A percentile compares a stretch with the other conserved stretches of the same genome.
Evolutionary conservation across 192 early-diverging fungal species (phyloP).

Genomic region (Backusella mclennaniae): DNA sequence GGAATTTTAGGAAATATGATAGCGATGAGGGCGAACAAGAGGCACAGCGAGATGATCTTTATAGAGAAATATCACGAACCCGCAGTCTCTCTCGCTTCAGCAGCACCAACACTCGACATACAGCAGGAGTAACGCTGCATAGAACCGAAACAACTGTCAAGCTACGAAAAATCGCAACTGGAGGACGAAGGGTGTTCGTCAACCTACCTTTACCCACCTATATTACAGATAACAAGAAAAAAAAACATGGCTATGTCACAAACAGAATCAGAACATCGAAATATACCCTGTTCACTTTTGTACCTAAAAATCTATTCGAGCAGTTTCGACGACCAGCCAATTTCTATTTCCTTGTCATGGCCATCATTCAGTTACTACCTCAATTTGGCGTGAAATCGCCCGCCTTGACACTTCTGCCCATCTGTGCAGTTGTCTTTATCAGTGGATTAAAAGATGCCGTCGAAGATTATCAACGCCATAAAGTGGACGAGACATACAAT

Average conservation of each 20-base stretch:
- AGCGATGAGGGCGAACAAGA: not conserved
- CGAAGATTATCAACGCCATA: constrained; percentile 87
- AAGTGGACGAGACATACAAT: constrained; percentile 85
- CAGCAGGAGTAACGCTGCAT: constrained; percentile 1
- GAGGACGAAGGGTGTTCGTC: constrained; percentile 58
- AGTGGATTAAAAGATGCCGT: constrained; percentile 85
- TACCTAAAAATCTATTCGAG: constrained; percentile 89
- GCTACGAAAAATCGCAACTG: constrained; percentile 41
- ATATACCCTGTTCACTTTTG: constrained; percentile 79
- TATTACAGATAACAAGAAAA: constrained; percentile 40
- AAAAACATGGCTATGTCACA: constrained; percentile 58
- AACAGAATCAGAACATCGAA: constrained; percentile 87
- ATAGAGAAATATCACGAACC: not conserved
- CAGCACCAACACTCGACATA: not conserved
- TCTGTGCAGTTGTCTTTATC: constrained; percentile 75
- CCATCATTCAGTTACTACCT: constrained; percentile 80
- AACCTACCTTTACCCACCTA: constrained; percentile 62
- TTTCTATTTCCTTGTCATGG: constrained; percentile 85
- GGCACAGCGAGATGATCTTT: not conserved
- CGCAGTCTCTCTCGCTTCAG: not conserved
- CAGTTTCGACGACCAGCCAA: constrained; percentile 84
- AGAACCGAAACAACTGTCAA: constrained; percentile 46
- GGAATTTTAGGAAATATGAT: not conserved
- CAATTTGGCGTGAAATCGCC: constrained; percentile 80
- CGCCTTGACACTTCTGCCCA: constrained; percentile 75